Conservation (phyloP, 2,329 filamentous ascomycete genomes). For the Trichoderma atrobrunneum region DNA sequence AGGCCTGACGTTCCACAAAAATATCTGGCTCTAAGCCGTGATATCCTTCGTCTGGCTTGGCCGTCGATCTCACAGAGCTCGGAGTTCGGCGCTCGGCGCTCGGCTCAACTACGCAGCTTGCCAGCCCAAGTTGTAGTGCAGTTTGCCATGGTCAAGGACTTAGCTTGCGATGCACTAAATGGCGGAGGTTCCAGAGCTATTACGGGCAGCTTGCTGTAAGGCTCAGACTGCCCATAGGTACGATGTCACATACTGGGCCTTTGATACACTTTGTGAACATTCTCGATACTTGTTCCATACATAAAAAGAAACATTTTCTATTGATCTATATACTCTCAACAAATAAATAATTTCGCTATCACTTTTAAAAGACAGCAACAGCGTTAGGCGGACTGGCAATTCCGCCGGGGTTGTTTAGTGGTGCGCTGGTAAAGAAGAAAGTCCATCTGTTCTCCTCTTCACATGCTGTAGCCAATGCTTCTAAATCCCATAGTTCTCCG, state of each 20-base stretch:
- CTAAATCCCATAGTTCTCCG: conserved; percentile 48
- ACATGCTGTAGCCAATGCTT: conserved; percentile 37
- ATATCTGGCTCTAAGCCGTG: neutral
- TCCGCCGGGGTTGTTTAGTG: conserved; percentile 30
- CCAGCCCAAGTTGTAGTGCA: neutral
- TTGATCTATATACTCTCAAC: neutral
- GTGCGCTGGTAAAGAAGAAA: conserved; percentile 42
- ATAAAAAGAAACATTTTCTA: neutral
- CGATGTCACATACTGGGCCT: neutral
- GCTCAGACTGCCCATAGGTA: neutral
- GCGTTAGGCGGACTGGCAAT: neutral
- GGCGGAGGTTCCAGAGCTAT: neutral
- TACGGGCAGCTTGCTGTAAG: neutral
- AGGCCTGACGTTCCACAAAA: neutral
- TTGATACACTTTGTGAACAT: neutral
- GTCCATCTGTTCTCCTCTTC: conserved; percentile 33
- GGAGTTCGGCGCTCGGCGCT: neutral
- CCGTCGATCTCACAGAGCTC: neutral
- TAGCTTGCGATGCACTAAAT: neutral
- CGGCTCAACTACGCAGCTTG: neutral
- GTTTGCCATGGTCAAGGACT: no score
- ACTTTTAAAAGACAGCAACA: neutral
- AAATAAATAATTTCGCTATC: neutral
- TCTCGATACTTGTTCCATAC: rapidly evolving
- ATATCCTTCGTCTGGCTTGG: neutral